Evolutionary conservation across 495 filamentous ascomycete genomes (phyloP), one percentile per base, ranked within the genome.

Genomic region (Hypoxylon intermedium): DNA sequence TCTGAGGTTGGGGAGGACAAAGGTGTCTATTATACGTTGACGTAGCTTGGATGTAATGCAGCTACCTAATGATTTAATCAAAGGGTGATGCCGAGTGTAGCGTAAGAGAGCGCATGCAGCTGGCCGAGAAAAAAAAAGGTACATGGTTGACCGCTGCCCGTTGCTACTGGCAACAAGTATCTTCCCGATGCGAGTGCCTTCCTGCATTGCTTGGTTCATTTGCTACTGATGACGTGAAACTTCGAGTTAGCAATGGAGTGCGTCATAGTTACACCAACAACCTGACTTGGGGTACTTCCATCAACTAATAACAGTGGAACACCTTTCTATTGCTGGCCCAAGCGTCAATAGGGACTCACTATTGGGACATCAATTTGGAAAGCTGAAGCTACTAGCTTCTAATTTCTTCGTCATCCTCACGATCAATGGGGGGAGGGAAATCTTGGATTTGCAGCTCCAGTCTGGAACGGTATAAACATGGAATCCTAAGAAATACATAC

Each of bases 101-200:
- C n/a, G n/a, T n/a, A n/a, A n/a, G n/a, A n/a, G 49, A 59, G 61
- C 50, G 61, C 33, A 65, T 59, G 61, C 61, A 65, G 54, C 47
- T 50, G 19, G 37, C 40, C 54, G 43, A 16, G 23, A 34, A 18
- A 9, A 15, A 33, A 31, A 15, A 4, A 36, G 51, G 45, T 62
- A 62, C 58, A 45, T 46, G 46, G 11, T 12, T 23, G 6, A 36
- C 5, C 19, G 12, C 23, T 46, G 31, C 7, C 19, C 9, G 19
- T 13, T 41, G 40, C 45, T 36, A 6, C 13, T 28, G 16, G 19
- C 20, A 13, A 3, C 4, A 62, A 56, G 52, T 63, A 57, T 11
- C 4, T 31, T 6, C 31, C 31, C 24, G 23, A 40, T 38, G 38
- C 45, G 36, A 36, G 13, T 28, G n/a, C 23, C 24, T 23, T 44